Conservation (phyloP, 2,329 filamentous ascomycete species). For the Colletotrichum tabaci region DNA sequence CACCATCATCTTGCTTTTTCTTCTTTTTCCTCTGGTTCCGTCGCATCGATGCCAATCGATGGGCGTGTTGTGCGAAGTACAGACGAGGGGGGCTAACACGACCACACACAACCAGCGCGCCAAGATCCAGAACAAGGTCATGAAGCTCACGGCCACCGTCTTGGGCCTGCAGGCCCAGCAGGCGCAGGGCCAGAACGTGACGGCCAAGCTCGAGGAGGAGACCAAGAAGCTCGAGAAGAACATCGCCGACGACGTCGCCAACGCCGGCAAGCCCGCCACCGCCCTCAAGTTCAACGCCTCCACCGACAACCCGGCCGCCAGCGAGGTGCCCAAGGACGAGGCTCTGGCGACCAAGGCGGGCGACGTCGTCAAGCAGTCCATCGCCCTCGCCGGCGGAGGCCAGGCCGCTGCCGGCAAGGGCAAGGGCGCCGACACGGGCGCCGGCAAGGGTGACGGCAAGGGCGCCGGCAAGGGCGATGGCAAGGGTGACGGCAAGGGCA, state of each 20-base stretch:
- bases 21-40: too few species aligned
- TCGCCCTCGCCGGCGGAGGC: constrained; percentile 18
- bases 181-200: constrained; percentile 65
- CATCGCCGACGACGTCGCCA: constrained; percentile 61
- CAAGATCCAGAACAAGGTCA: constrained; percentile 73
- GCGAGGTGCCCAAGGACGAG: constrained; percentile 34
- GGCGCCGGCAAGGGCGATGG: constrained; percentile 4
- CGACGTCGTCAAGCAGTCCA: constrained; percentile 20
- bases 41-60: neutral
- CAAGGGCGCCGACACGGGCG: constrained; percentile 10
- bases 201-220: constrained; percentile 61
- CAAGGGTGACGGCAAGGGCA: constrained; percentile 7
- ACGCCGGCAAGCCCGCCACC: constrained; percentile 62
- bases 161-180: constrained; percentile 64
- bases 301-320: constrained; percentile 37
- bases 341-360: constrained; percentile 28
- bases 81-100: neutral
- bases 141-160: constrained; percentile 69
- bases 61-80: too few species aligned
- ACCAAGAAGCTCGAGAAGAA: constrained; percentile 68
- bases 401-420: neutral
- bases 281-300: constrained; percentile 42
- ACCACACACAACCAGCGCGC: constrained; percentile 54
- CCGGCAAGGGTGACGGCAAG: constrained; percentile 11
- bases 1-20: neutral